Conservation (phyloP, 371 early-diverging fungal genomes). For the Mortierella sp. region DNA sequence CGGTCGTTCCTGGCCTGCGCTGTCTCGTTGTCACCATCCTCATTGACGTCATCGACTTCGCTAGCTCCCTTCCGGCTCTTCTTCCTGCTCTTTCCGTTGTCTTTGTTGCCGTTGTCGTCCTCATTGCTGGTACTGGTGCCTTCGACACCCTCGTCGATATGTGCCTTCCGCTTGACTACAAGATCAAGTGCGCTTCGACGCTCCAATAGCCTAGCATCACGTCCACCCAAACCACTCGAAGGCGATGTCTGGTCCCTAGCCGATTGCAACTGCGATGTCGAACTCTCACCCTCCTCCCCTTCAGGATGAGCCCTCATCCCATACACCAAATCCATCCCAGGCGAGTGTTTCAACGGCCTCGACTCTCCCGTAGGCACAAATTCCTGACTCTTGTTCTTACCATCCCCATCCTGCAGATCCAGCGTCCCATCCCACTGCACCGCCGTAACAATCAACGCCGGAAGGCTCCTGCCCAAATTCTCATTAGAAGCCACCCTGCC, state of each 20-base stretch:
- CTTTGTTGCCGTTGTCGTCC: too few relatives aligned
- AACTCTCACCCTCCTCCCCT: neutral
- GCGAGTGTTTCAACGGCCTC: constrained; percentile 6
- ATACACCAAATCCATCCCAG: constrained; percentile 30
- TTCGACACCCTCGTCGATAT: neutral
- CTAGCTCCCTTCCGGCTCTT: neutral
- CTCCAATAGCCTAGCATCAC: neutral
- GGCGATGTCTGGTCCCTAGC: neutral
- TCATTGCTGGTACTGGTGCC: neutral
- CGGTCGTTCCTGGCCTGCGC: neutral
- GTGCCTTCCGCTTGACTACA: neutral
- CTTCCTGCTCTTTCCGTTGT: neutral
- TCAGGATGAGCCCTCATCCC: constrained; percentile 21
- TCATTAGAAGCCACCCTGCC: constrained; percentile 30
- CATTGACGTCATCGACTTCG: neutral
- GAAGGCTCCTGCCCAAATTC: constrained; percentile 7
- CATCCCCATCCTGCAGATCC: neutral
- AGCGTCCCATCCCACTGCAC: constrained; percentile 38
- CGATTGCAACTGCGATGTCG: neutral
- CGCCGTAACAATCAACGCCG: neutral
- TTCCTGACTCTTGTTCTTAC: neutral
- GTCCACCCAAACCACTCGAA: neutral
- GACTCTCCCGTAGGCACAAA: neutral
- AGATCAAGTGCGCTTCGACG: neutral
- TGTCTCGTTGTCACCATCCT: neutral